Evolutionary conservation across 2,329 filamentous ascomycete species (phyloP).

Genomic region (Arachnomyces sp.): DNA sequence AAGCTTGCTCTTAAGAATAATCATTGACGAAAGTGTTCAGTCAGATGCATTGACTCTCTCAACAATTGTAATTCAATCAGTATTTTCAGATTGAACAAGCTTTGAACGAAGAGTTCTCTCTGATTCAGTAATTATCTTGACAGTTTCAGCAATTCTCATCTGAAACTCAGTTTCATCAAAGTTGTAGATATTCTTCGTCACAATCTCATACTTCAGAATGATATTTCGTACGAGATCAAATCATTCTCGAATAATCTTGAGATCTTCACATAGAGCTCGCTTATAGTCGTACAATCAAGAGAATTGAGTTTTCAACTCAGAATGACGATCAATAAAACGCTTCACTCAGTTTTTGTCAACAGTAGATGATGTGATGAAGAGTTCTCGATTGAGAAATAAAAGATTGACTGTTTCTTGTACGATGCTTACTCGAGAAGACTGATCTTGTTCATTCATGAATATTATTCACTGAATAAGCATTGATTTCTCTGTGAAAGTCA

Average conservation of each 20-base stretch:
- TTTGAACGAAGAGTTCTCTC: conserved; percentile 9
- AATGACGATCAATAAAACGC: not conserved
- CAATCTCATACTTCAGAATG: conserved; percentile 6
- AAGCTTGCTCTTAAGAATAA: conserved; percentile 1
- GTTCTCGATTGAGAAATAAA: conserved; percentile 2
- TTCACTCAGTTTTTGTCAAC: conserved; percentile 3
- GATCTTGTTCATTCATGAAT: too few species aligned
- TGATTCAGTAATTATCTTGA: conserved; percentile 12
- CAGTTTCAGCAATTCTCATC: conserved; percentile 12
- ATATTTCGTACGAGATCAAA: conserved; percentile 2
- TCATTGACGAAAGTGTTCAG: conserved; percentile 1
- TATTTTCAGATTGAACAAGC: conserved; percentile 12
- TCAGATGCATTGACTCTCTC: conserved; percentile 7
- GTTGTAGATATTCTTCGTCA: conserved; percentile 15
- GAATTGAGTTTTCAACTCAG: not conserved
- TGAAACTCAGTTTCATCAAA: conserved; percentile 15
- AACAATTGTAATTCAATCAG: conserved; percentile 14
- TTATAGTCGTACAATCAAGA: conserved; percentile 3
- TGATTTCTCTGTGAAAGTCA: not conserved
- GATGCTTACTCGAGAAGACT: too few species aligned
- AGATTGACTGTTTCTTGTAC: conserved; percentile 9
- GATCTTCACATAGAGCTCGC: conserved; percentile 5
- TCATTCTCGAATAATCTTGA: conserved; percentile 4
- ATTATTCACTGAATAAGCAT: too few species aligned
- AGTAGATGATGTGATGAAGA: not conserved